Evolutionary conservation across 1,284 basidiomycete species (phyloP).

Genomic region (Naganishia albida): DNA sequence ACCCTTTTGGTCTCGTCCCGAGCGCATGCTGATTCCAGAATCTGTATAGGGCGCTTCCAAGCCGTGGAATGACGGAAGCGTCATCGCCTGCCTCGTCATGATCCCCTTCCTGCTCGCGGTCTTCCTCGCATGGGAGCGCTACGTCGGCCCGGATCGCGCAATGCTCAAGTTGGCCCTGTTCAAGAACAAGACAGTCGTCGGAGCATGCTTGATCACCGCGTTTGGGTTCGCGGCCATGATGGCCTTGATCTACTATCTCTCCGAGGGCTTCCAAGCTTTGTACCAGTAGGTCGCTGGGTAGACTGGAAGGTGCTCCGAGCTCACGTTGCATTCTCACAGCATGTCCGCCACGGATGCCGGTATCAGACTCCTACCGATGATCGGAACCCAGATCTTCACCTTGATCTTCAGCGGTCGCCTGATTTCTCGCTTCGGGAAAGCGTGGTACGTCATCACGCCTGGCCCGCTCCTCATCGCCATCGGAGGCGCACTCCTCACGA

Average conservation of each 20-base stretch:
- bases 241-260: constrained; percentile 49
- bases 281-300: constrained; percentile 35
- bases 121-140: constrained; percentile 51
- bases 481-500: constrained; percentile 46
- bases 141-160: constrained; percentile 46
- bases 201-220: constrained; percentile 10
- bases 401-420: constrained; percentile 47
- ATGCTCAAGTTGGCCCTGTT: constrained; percentile 54
- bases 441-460: constrained; percentile 48
- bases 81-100: constrained; percentile 53
- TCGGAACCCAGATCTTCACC: constrained; percentile 48
- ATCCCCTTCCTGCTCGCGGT: constrained; percentile 45
- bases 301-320: neutral
- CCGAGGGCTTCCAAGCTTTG: constrained; percentile 47
- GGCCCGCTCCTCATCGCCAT: constrained; percentile 46
- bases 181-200: constrained; percentile 44
- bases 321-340: constrained; percentile 24
- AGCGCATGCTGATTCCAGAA: constrained; percentile 4
- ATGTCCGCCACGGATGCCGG: constrained; percentile 50
- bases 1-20: neutral
- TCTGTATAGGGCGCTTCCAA: constrained; percentile 43
- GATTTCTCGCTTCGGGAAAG: constrained; percentile 46
- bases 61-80: constrained; percentile 49
- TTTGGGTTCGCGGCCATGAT: constrained; percentile 43
- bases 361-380: constrained; percentile 49